Base-by-base conservation (phyloP, 179 eudicot species). In the Silene coronaria region DNA sequence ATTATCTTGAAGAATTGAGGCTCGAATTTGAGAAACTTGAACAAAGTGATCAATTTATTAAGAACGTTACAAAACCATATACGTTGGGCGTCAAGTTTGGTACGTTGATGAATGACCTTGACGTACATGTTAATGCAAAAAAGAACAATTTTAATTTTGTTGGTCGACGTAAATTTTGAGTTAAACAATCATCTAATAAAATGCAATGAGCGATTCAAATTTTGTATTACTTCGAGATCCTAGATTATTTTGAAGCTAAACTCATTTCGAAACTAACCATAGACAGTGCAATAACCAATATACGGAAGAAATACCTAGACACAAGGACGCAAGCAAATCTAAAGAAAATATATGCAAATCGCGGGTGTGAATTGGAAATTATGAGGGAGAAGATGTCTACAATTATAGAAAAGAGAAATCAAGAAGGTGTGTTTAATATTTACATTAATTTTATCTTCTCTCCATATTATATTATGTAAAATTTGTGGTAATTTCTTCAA, bases 251-350 rank as follows among this genome's bases (percentile, higher is more conserved):
- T 7, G 10, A 42, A 42, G 48, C 3, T 42, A 42, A 42, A 42
- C 48, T 42, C 48, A 42, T 42, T 42, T 42, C 48, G 13, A 11
- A 42, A 0, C 48, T 42, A 8, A 26, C n/a, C 28, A 76, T 82
- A 87, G 90, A 80, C 63, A 48, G 84, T 68, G 83, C 83, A 5
- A 88, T 88, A 58, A 82, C 71, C 28, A 81, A 55, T 71, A 58
- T 84, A 21, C 74, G 80, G 78, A 84, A 82, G 80, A 84, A 82
- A 70, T 86, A 86, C 36, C 28, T 76, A 8, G 91, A 88, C 80
- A 81, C 89, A 71, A 88, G 89, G 73, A 84, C 91, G 58, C 89
- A 88, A 74, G 74, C 85, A 26, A 88, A 88, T 76, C 59, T 88
- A 11, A 84, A 84, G 68, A 88, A 86, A 80, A 74, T 88, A 53